A percentile compares a stretch with the other conserved stretches of the same genome.
phyloP scores from a whole-genome alignment of 2,329 filamentous ascomycete species.

The Xylariales sp. region DNA sequence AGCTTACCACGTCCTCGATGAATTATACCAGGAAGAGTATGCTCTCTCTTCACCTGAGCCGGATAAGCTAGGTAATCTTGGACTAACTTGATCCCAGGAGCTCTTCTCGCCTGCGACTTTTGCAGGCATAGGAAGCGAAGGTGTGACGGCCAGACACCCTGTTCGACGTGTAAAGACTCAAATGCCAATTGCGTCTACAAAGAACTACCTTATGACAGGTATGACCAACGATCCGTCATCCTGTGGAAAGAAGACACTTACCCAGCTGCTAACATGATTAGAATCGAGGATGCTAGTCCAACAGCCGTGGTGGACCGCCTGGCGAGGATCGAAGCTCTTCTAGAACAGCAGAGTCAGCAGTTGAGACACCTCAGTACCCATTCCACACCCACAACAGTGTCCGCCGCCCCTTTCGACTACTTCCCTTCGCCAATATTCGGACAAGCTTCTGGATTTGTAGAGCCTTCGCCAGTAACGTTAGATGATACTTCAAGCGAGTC shows the following conservation, averaged over 20 bases:
- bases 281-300: conserved; percentile 29
- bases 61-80: too few relatives aligned
- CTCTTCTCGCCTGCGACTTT: conserved; percentile 36
- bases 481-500: conserved; percentile 23
- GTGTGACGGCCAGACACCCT: conserved; percentile 34
- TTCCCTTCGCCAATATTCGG: conserved; percentile 12
- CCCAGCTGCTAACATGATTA: conserved; percentile 12
- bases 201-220: conserved; percentile 32
- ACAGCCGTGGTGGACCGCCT: conserved; percentile 32
- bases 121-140: conserved; percentile 34
- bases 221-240: too few relatives aligned
- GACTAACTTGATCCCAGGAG: too few relatives aligned
- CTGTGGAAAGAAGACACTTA: too few relatives aligned
- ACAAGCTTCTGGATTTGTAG: conserved; percentile 15
- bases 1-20: too few relatives aligned
- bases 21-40: too few relatives aligned
- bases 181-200: conserved; percentile 36
- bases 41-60: too few relatives aligned
- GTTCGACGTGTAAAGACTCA: conserved; percentile 33
- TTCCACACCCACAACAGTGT: conserved; percentile 19
- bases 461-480: conserved; percentile 3
- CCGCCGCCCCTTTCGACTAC: conserved; percentile 20
- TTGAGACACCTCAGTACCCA: conserved; percentile 21
- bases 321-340: conserved; percentile 31
- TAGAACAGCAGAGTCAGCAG: conserved; percentile 27